These are phyloP conservation scores for Nemania bipapillata DNA, from an alignment of 2,329 filamentous ascomycete species.

Conservation along the genomic window DNA sequence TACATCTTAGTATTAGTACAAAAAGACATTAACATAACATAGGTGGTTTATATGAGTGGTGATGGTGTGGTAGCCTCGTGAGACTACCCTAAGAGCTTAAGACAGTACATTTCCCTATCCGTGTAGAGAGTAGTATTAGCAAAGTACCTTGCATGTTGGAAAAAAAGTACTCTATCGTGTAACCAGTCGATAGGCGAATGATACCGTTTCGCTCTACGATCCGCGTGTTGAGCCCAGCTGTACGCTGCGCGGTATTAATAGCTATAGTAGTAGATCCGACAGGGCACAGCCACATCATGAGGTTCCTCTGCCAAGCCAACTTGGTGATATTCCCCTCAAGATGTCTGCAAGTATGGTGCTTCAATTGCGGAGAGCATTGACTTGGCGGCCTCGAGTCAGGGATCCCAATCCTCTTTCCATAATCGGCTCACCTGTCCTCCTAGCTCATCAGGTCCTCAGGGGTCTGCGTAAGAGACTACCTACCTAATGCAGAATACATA, in stretches of 20 bases:
- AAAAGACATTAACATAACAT: too few relatives aligned
- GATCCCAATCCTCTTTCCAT: constrained; percentile 9
- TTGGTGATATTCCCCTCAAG: background rate
- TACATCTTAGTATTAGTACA: too few relatives aligned
- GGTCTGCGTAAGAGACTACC: background rate
- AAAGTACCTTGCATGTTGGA: too few relatives aligned
- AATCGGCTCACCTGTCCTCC: background rate
- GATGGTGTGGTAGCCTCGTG: too few relatives aligned
- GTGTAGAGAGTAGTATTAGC: too few relatives aligned
- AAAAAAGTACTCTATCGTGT: background rate
- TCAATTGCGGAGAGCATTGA: background rate
- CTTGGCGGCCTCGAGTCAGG: constrained; percentile 16
- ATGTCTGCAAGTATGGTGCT: background rate
- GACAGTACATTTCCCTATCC: too few relatives aligned
- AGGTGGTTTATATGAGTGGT: too few relatives aligned
- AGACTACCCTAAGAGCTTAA: too few relatives aligned
- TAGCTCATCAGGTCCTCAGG: background rate
- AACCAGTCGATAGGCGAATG: background rate
- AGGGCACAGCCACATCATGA: background rate
- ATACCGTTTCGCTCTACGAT: background rate
- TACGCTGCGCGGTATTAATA: background rate
- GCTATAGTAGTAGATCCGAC: background rate
- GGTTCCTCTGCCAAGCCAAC: background rate
- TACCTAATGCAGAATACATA: too few relatives aligned
- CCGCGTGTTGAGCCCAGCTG: background rate